Evolutionary conservation across 805 yeast genomes (phyloP).

Genomic region (Debaryomyces castellii): DNA sequence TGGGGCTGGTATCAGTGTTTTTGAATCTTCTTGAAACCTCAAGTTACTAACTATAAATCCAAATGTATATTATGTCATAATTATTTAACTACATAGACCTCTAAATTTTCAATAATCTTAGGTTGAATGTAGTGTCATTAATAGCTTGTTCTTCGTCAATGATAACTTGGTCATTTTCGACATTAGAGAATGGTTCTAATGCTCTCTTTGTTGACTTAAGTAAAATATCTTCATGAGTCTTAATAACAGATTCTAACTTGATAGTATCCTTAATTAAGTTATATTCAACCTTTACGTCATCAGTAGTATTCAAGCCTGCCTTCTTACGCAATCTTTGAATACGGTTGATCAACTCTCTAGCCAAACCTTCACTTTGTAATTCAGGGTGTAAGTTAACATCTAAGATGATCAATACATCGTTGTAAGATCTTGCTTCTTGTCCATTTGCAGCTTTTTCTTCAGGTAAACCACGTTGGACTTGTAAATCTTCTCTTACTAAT

Average conservation of each 20-base stretch:
- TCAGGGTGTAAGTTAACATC: constrained; percentile 88
- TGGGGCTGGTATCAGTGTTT: constrained; percentile 78
- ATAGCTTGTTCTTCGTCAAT: constrained; percentile 83
- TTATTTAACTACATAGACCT: constrained; percentile 1
- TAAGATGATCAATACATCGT: constrained; percentile 84
- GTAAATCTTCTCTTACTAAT: constrained; percentile 82
- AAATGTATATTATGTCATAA: constrained; percentile 1
- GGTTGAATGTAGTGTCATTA: constrained; percentile 74
- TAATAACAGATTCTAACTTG: constrained; percentile 59
- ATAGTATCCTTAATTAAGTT: constrained; percentile 64
- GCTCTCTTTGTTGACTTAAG: constrained; percentile 75
- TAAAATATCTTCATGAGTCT: constrained; percentile 64
- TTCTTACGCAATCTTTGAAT: constrained; percentile 97
- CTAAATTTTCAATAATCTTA: constrained; percentile 73
- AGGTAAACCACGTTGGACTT: constrained; percentile 86
- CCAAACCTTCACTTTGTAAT: constrained; percentile 88
- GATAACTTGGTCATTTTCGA: constrained; percentile 47
- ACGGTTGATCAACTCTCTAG: constrained; percentile 95
- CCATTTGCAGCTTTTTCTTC: constrained; percentile 64
- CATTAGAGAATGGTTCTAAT: constrained; percentile 48
- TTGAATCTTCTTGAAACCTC: constrained; percentile 12
- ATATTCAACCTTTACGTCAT: constrained; percentile 88
- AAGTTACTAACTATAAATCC: background rate
- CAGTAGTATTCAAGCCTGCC: constrained; percentile 91
- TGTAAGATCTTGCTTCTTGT: constrained; percentile 82